phyloP scores from a whole-genome alignment of 1,284 basidiomycete species.

The Tilletia indica region DNA sequence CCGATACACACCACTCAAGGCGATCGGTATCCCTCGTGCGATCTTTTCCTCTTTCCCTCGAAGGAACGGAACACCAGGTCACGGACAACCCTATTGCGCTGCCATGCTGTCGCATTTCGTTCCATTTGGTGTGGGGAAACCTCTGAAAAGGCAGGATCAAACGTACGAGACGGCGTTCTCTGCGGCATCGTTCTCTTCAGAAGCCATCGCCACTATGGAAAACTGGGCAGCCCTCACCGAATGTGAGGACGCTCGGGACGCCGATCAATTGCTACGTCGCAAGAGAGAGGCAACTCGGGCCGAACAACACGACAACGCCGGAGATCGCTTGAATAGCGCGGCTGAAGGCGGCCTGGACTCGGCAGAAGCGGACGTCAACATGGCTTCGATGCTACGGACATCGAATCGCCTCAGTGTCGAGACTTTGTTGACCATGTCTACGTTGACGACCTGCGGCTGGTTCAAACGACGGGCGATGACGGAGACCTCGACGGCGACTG shows the following conservation, averaged over 20 bases:
- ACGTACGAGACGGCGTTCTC: background rate
- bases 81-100: background rate
- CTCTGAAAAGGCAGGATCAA: background rate
- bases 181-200: background rate
- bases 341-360: too few relatives aligned
- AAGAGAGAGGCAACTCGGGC: too few relatives aligned
- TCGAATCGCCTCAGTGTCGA: too few relatives aligned
- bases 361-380: too few relatives aligned
- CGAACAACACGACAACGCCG: too few relatives aligned
- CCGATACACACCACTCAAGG: background rate
- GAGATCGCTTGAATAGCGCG: too few relatives aligned
- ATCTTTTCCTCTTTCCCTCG: background rate
- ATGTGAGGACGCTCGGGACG: background rate
- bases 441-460: too few relatives aligned
- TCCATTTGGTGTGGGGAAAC: background rate
- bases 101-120: background rate
- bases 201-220: background rate
- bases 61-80: background rate
- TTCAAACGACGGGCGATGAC: too few relatives aligned
- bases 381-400: too few relatives aligned
- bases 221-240: background rate
- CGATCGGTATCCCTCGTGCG: background rate
- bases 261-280: background rate
- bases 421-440: too few relatives aligned
- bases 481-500: too few relatives aligned